phyloP scores from a whole-genome alignment of 2,329 filamentous ascomycete species.

The Clarireedia sp. region DNA sequence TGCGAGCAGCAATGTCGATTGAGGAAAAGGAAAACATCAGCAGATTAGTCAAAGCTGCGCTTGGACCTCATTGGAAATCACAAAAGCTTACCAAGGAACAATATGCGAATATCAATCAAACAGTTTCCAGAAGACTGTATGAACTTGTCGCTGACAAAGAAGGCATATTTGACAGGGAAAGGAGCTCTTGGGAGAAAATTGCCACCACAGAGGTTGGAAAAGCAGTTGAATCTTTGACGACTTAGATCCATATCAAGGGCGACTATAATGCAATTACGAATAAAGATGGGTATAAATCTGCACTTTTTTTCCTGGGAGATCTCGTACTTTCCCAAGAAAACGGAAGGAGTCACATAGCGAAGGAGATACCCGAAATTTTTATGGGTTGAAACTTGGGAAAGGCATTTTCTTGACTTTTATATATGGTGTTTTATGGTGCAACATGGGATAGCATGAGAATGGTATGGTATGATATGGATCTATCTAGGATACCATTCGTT shows the following conservation, averaged over 20 bases:
- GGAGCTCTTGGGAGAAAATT: conserved; percentile 65
- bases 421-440: too few species aligned
- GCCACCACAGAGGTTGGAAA: conserved; percentile 71
- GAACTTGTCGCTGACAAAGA: conserved; percentile 41
- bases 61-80: conserved; percentile 71
- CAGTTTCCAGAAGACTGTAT: conserved; percentile 82
- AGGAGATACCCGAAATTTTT: too few species aligned
- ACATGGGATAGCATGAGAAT: too few species aligned
- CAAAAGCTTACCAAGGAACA: conserved; percentile 78
- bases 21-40: conserved; percentile 84
- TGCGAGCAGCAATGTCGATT: conserved; percentile 58
- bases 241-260: background rate
- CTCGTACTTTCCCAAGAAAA: too few species aligned
- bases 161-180: conserved; percentile 52
- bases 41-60: conserved; percentile 72
- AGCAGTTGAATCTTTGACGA: conserved; percentile 54
- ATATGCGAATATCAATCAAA: conserved; percentile 86
- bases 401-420: too few species aligned
- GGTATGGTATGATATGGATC: too few species aligned
- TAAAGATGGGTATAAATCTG: background rate
- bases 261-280: background rate
- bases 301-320: background rate
- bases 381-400: too few species aligned
- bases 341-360: too few species aligned
- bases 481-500: too few species aligned